A percentile compares a stretch with the other conserved stretches of the same genome.
phyloP scores from a whole-genome alignment of 208 protist genomes.

The Trypanosoma conorhini region DNA sequence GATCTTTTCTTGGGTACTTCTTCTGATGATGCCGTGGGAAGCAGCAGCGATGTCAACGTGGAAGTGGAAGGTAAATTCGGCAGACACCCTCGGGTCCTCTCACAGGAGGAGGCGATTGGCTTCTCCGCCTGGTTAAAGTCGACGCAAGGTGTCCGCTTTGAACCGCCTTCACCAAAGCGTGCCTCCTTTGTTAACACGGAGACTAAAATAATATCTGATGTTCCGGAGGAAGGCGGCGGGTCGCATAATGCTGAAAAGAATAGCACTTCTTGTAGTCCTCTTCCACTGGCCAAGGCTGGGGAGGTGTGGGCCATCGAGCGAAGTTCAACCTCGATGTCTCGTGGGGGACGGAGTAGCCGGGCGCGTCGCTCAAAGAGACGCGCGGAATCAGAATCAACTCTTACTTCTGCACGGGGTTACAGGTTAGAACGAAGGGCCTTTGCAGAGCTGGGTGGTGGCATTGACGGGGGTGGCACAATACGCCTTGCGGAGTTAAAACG shows the following conservation, averaged over 20 bases:
- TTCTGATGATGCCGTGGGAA: constrained; percentile 5
- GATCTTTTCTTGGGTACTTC: constrained; percentile 16
- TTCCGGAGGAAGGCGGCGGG: background rate
- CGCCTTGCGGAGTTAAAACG: constrained; percentile 27
- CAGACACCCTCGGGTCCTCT: constrained; percentile 10
- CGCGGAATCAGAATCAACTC: background rate
- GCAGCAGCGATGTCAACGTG: background rate
- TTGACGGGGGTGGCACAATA: constrained; percentile 22
- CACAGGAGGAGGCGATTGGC: constrained; percentile 15
- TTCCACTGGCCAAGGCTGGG: background rate
- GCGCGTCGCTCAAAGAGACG: background rate
- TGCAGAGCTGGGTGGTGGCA: constrained; percentile 20
- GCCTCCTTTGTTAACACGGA: background rate
- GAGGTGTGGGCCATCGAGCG: background rate
- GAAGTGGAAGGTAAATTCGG: background rate
- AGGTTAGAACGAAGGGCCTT: constrained; percentile 16
- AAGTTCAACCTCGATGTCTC: background rate
- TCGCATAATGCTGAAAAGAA: background rate
- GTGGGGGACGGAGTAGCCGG: background rate
- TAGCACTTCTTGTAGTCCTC: background rate
- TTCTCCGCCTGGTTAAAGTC: constrained; percentile 27
- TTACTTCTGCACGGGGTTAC: background rate
- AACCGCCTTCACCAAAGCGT: background rate
- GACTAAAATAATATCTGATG: background rate
- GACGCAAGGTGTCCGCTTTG: background rate